Evolutionary conservation across 208 protist genomes (phyloP).

Genomic region (Leishmania martiniquensis): DNA sequence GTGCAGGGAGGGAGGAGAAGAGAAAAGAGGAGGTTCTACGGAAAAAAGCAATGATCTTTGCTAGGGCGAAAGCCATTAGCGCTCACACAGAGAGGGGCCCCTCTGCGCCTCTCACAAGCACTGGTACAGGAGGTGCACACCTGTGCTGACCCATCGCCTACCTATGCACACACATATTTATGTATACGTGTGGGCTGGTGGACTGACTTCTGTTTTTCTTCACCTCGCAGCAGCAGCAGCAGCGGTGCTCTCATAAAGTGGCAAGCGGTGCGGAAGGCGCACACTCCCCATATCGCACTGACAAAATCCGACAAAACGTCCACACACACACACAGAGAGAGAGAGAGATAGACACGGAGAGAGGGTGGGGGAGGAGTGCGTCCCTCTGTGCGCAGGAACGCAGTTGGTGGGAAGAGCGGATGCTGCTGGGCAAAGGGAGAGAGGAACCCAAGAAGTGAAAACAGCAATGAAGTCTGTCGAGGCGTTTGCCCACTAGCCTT

Average conservation of each 20-base stretch:
- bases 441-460: neutral
- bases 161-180: too few species aligned
- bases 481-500: neutral
- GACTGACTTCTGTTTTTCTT: too few species aligned
- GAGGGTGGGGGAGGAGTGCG: neutral
- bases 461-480: neutral
- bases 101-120: neutral
- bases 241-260: neutral
- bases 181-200: too few species aligned
- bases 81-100: neutral
- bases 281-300: neutral
- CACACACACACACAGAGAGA: neutral
- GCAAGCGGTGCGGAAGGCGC: neutral
- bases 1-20: neutral
- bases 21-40: neutral
- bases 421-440: neutral
- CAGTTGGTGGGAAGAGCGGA: neutral
- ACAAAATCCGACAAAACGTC: neutral
- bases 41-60: neutral
- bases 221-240: constrained; percentile 2
- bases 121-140: neutral
- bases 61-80: neutral
- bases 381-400: neutral
- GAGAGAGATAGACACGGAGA: neutral
- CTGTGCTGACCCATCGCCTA: neutral